phyloP scores from a whole-genome alignment of 306 rosid species.

The Adenanthera pavonina region DNA sequence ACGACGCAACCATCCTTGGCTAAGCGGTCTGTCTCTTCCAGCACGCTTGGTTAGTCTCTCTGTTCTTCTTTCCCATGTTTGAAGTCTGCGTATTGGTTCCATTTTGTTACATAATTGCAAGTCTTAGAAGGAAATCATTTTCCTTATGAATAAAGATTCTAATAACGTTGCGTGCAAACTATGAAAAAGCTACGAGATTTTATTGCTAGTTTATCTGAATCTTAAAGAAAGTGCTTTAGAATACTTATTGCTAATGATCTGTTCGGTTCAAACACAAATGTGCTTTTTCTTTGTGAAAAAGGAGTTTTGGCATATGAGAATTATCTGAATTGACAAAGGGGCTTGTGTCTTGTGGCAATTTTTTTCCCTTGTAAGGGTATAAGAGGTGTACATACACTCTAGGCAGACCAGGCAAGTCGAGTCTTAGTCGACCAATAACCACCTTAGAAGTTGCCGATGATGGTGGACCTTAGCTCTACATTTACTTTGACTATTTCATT shows the following conservation, averaged over 20 bases:
- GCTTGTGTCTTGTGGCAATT: neutral
- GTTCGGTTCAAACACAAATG: neutral
- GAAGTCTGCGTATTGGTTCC: neutral
- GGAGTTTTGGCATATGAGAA: neutral
- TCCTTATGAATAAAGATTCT: neutral
- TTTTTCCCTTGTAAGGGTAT: no score
- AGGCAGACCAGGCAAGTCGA: no score
- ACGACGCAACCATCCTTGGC: constrained; percentile 59
- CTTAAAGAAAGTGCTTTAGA: neutral
- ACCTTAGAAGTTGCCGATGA: neutral
- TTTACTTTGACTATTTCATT: neutral
- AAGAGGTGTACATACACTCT: no score
- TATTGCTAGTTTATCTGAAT: neutral
- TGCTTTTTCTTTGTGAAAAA: neutral
- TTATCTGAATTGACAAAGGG: neutral
- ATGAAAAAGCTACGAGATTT: neutral
- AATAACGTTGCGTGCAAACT: constrained; percentile 30
- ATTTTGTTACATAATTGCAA: neutral
- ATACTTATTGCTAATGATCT: neutral
- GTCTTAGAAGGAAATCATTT: constrained; percentile 5
- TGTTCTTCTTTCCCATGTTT: neutral
- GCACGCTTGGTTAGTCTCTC: constrained; percentile 59
- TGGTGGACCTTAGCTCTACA: neutral
- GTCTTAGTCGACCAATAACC: no score
- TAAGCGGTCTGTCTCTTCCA: constrained; percentile 36